Evolutionary conservation across 306 rosid species (phyloP), one percentile per base, ranked within the genome.

Genomic region (Prinsepia uniflora): DNA sequence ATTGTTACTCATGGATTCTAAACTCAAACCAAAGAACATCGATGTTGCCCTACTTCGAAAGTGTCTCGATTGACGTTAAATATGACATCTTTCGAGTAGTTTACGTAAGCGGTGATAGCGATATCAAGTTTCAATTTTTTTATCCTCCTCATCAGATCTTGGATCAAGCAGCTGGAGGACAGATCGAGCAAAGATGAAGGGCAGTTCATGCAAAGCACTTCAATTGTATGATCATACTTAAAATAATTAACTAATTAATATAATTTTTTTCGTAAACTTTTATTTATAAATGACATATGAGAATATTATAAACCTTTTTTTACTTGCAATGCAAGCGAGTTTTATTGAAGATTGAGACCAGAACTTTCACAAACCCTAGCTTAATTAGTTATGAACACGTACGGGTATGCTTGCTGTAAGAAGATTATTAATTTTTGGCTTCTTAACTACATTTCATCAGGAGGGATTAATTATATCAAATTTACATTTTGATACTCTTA

Each of bases 1-100:
- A 70, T 47, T 92, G 88, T 64, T 92, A 92, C 82, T 83, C 96
- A 0, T 87, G 90, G 90, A 78, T 92, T 70, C 71, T 92, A 48
- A 81, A 65, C 46, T 78, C 82, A 0, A 84, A 89, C 55, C 85
- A 81, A 7, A 76, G 78, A 56, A 83, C 70, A 8, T 81, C 86
- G 56, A 79, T 84, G 84, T 70, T 84, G 61, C 86, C 94, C 4
- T 92, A 84, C 65, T 85, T 89, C 8, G 96, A 92, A 76, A 80
- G 80, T 20, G 82, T 83, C 53, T 70, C 88, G 1, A 78, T 81
- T 5, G 76, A 86, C n/a, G 42, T 86, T 17, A 92, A 92, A 87
- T 92, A 89, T 64, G 97, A 92, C 70, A 67, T 92, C 50, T 89
- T 83, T 63, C 65, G 85, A 48, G 97, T 87, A 2, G 84, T 87